Base-by-base conservation (phyloP, 1,284 basidiomycete genomes). In the Cutaneotrichosporon cutaneum region DNA sequence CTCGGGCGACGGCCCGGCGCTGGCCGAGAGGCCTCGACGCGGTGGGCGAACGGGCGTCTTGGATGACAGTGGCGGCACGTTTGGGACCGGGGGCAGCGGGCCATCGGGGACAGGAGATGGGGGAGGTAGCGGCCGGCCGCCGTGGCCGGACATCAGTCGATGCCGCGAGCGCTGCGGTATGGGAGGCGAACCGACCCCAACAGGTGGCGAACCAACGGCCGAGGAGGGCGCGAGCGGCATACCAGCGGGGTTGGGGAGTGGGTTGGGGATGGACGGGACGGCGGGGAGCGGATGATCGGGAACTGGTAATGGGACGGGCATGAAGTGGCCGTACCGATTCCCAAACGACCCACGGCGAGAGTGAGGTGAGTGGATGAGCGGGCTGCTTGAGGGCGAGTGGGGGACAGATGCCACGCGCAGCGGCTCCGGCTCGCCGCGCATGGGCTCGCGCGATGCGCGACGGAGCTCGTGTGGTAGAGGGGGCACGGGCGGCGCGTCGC, bases 41-140 rank as follows among this genome's bases (percentile, higher is more conserved):
- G 48, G 10, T 0, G 42, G 55, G 4, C 55, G 42, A 3, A 42
- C 22, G 2, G 54, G 54, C 2, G 9, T 21, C 11, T 27, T 30
- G 24, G n/a, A 13, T 10, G 45, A 35, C 14, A 21, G 11, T 13
- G 33, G 52, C 22, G 44, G 16, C 16, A 24, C 33, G 24, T 35
- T 48, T 14, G 56, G 61, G 7, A 58, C 27, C 1, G 61, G 57
- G 1, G 61, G 61, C 9, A 59, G 35, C 2, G 61, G 61, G 1
- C 52, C 42, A 24, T 63, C 61, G 7, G 61, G 61, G 18, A 56
- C 61, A 0, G 61, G 61, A 26, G 52, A 50, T 6, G 57, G 52
- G 0, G 57, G 56, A 2, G 61, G 61, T 2, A 58, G 60, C 1
- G 35, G 39, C 16, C 26, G n/a, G 21, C 51, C 39, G 16, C 48